Evolutionary conservation across 208 protist species (phyloP).

Genomic region (Wallacemonas collosoma): DNA sequence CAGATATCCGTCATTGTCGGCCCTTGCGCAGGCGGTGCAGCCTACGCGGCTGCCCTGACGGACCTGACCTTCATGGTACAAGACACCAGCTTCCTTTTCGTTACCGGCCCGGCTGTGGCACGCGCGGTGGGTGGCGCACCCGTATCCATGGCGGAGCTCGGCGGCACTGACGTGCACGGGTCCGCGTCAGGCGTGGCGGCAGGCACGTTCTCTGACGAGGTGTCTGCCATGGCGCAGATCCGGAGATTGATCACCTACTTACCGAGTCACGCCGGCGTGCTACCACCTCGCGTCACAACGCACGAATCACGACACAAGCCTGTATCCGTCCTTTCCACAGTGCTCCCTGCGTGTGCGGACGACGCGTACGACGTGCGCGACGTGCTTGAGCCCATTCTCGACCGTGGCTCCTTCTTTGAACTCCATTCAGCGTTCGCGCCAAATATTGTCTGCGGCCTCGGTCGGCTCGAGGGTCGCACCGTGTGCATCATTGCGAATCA

Average conservation of each 20-base stretch:
- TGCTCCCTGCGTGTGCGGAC: constrained; percentile 88
- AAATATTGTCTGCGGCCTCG: constrained; percentile 96
- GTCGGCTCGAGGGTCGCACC: constrained; percentile 86
- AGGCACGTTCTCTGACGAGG: constrained; percentile 92
- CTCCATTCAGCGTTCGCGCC: constrained; percentile 94
- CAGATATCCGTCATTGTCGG: constrained; percentile 98
- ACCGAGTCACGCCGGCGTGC: constrained; percentile 82
- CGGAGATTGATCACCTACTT: constrained; percentile 91
- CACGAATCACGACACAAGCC: constrained; percentile 59
- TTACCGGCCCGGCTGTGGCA: constrained; percentile 97
- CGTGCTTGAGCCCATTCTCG: constrained; percentile 86
- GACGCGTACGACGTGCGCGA: constrained; percentile 95
- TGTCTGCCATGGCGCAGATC: constrained; percentile 82
- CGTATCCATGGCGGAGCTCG: constrained; percentile 93
- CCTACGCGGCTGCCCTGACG: constrained; percentile 95
- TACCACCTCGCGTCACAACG: constrained; percentile 51
- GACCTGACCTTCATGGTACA: constrained; percentile 98
- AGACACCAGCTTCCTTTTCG: constrained; percentile 97
- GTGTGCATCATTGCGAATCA: constrained; percentile 97
- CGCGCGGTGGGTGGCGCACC: constrained; percentile 94
- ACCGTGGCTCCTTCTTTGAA: constrained; percentile 94
- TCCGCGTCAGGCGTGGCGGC: constrained; percentile 90
- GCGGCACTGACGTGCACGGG: constrained; percentile 90
- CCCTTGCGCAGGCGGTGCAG: constrained; percentile 91
- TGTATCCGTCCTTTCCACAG: constrained; percentile 50